Base-by-base conservation (phyloP, 768 basidiomycete genomes). In the Auriscalpium orientale region DNA sequence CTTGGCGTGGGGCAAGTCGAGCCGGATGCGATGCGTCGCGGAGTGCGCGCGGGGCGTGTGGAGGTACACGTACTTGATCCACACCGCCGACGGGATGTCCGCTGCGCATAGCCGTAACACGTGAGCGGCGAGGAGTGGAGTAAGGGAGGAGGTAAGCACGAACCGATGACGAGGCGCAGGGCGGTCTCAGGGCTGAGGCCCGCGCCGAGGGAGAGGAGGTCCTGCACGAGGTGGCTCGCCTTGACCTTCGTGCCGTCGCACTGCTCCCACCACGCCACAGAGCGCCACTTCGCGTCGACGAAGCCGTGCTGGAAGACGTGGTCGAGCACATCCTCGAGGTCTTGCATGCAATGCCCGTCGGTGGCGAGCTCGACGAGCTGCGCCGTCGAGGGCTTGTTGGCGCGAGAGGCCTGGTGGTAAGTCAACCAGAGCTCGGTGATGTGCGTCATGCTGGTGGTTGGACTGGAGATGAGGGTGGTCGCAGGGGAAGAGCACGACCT, bases 251-350 rank as follows among this genome's bases (percentile, higher is more conserved):
- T 62, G 2, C 72, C 74, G 47, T 72, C 67, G 49, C 68, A 68
- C 44, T 68, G 71, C 65, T 77, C 76, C 75, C 76, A 79, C 70
- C 75, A 77, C 1, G 72, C 67, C 9, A 71, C 59, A 4, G 79
- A 68, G 45, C 75, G 68, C 52, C 71, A 68, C 64, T 72, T 73
- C 21, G 76, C 65, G 44, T 79, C 76, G 16, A 79, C 68, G 56
- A 74, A 79, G 37, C 78, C 78, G 55, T 76, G 74, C 54, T 66
- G 62, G 65, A 78, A 79, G 44, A 69, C 64, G 49, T 71, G 72
- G 37, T 79, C 77, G 35, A 79, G 71, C 7, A 79, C 73, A 56
- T 78, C 77, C 62, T 79, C 78, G 58, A 80, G 64, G 64, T 76
- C 77, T 46, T 61, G 45, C 20, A 79, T 67, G 56, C 69, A 69